Percentiles rank a stretch among this genome's conserved stretches.
phyloP scores from a whole-genome alignment of 495 filamentous ascomycete genomes.

The Oidiodendron maius region DNA sequence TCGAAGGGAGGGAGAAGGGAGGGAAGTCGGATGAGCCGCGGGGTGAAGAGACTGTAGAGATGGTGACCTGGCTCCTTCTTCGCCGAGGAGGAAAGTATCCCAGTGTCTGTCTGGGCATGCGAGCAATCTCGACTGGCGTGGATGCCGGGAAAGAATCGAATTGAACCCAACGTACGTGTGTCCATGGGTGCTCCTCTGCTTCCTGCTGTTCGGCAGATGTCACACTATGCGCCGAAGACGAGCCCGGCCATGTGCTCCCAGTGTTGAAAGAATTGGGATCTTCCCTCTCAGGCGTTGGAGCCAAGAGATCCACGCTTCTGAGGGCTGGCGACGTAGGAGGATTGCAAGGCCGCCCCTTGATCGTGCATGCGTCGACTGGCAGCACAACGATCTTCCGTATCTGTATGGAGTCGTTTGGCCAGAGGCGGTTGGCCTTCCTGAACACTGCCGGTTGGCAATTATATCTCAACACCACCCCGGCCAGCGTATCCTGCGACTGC shows the following conservation, averaged over 20 bases:
- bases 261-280: slow-evolving; percentile 13
- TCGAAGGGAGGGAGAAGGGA: slow-evolving; percentile 27
- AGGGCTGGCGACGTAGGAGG: slow-evolving; percentile 24
- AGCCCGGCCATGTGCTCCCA: slow-evolving; percentile 9
- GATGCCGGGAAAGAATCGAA: slow-evolving; percentile 56
- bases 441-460: slow-evolving; percentile 75
- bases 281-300: slow-evolving; percentile 32
- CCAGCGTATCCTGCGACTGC: slow-evolving; percentile 72
- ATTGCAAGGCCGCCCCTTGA: slow-evolving; percentile 65
- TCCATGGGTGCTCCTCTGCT: slow-evolving; percentile 50
- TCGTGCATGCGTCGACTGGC: slow-evolving; percentile 83
- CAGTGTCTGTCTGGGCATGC: slow-evolving; percentile 71
- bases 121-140: slow-evolving; percentile 74
- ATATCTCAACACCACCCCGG: slow-evolving; percentile 84
- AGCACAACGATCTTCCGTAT: slow-evolving; percentile 72
- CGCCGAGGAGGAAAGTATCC: slow-evolving; percentile 90
- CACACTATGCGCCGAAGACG: slow-evolving; percentile 5
- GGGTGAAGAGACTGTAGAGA: slow-evolving; percentile 54
- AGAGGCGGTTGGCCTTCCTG: slow-evolving; percentile 83
- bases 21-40: slow-evolving; percentile 54
- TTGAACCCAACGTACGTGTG: slow-evolving; percentile 79
- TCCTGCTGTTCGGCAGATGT: slow-evolving; percentile 21
- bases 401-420: slow-evolving; percentile 88
- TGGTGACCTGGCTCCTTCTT: slow-evolving; percentile 65
- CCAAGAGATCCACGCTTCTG: slow-evolving; percentile 37